These are phyloP conservation scores for Ophiostoma pallidulum DNA, from an alignment of 2,329 filamentous ascomycete genomes.

Conservation along the genomic window DNA sequence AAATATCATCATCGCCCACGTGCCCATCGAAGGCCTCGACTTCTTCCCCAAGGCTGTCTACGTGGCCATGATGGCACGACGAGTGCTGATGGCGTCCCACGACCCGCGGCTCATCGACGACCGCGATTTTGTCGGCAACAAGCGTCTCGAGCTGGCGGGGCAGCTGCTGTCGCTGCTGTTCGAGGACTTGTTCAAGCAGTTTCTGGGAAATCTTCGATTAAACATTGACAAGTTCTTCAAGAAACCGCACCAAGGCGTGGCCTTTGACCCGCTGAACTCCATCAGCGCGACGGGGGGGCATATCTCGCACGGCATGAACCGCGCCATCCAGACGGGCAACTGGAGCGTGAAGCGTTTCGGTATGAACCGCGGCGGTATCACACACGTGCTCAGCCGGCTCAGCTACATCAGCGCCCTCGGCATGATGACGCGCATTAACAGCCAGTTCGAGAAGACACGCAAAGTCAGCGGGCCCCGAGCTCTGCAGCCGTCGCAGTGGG, in stretches of 20 bases:
- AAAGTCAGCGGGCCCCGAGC: slow-evolving; percentile 95
- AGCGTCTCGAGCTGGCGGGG: slow-evolving; percentile 86
- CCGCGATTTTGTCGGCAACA: slow-evolving; percentile 96
- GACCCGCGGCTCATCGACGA: slow-evolving; percentile 88
- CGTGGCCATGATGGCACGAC: slow-evolving; percentile 92
- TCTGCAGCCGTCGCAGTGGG: slow-evolving; percentile 93
- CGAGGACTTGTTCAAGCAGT: slow-evolving; percentile 96
- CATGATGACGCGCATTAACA: slow-evolving; percentile 99
- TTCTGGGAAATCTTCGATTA: slow-evolving; percentile 78
- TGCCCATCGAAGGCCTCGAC: slow-evolving; percentile 82
- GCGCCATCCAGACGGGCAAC: slow-evolving; percentile 94
- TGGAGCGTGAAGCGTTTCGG: slow-evolving; percentile 98
- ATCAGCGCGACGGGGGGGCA: slow-evolving; percentile 76
- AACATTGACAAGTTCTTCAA: slow-evolving; percentile 93
- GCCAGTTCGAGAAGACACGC: slow-evolving; percentile 96
- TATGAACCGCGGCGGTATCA: slow-evolving; percentile 96
- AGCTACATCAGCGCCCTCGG: slow-evolving; percentile 95
- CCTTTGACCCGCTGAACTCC: slow-evolving; percentile 78
- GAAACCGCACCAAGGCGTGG: slow-evolving; percentile 80
- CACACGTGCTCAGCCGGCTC: slow-evolving; percentile 86
- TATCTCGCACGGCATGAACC: slow-evolving; percentile 88
- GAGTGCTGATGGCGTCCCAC: slow-evolving; percentile 87
- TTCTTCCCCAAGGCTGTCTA: slow-evolving; percentile 97
- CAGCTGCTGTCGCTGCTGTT: slow-evolving; percentile 90
- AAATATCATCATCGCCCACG: slow-evolving; percentile 88